Percentiles rank a stretch among this genome's conserved stretches.
Evolutionary conservation across 1,284 basidiomycete species (phyloP).

Genomic region (Puccinia triticina): DNA sequence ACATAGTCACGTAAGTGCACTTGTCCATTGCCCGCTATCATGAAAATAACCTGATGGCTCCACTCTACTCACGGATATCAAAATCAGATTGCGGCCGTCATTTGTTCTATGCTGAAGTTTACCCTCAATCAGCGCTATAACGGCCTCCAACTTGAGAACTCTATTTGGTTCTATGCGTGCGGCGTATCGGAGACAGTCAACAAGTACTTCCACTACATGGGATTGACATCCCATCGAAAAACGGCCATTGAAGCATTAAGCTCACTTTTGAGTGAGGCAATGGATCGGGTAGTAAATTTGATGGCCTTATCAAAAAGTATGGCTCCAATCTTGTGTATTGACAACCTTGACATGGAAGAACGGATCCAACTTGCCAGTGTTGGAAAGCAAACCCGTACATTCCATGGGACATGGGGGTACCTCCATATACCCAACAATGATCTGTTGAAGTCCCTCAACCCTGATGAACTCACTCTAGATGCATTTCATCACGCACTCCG

Average conservation of each 20-base stretch:
- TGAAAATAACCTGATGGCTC: no score
- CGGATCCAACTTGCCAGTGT: background rate
- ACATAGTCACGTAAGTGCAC: no score
- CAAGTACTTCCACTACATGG: conserved; percentile 3
- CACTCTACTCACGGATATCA: no score
- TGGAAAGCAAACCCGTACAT: background rate
- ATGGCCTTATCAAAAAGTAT: background rate
- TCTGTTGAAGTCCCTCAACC: background rate
- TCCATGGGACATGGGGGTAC: conserved; percentile 35
- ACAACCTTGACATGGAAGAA: conserved; percentile 31
- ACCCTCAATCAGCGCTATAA: no score
- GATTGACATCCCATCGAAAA: background rate
- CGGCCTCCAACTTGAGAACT: no score
- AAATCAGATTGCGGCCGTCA: no score
- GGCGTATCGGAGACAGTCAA: conserved; percentile 12
- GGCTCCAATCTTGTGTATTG: conserved; percentile 9
- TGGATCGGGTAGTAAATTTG: background rate
- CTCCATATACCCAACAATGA: background rate
- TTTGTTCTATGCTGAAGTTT: no score
- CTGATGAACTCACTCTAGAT: background rate
- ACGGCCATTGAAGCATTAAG: background rate
- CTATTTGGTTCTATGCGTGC: background rate
- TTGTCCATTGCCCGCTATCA: no score
- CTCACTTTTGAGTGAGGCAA: background rate
- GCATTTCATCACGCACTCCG: background rate